phyloP scores from a whole-genome alignment of 2,329 filamentous ascomycete species.

The Coniella lustricola region DNA sequence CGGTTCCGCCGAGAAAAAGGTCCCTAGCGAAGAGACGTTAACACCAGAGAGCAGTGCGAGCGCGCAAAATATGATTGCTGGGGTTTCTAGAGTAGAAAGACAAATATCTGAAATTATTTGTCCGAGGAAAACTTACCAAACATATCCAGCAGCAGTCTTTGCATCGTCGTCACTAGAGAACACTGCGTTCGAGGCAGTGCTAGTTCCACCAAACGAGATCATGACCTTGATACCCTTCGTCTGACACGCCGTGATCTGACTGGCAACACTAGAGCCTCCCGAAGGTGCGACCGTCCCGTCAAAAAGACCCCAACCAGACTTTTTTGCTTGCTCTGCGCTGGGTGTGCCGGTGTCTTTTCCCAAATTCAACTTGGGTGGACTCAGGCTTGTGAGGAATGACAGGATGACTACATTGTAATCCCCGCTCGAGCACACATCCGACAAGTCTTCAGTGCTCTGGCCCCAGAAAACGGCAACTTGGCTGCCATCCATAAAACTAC shows the following conservation, averaged over 20 bases:
- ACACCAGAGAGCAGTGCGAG: no score
- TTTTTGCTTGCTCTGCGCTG: background rate
- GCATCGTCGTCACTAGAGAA: slow-evolving; percentile 1
- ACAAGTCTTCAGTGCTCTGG: slow-evolving; percentile 3
- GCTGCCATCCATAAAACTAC: background rate
- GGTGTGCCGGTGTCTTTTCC: slow-evolving; percentile 10
- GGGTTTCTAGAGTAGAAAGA: no score
- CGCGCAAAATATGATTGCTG: no score
- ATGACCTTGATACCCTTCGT: slow-evolving; percentile 6
- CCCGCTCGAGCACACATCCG: slow-evolving; percentile 6
- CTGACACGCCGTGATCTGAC: slow-evolving; percentile 7
- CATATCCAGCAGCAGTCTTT: slow-evolving; percentile 4
- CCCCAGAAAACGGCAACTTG: slow-evolving; percentile 7
- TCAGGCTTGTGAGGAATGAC: slow-evolving; percentile 8
- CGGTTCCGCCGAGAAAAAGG: slow-evolving; percentile 8
- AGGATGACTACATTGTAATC: slow-evolving; percentile 11
- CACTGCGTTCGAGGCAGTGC: background rate
- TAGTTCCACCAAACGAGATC: slow-evolving; percentile 12
- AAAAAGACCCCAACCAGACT: slow-evolving; percentile 5
- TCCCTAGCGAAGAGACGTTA: slow-evolving; percentile 4
- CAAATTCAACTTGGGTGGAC: slow-evolving; percentile 10
- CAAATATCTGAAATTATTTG: background rate
- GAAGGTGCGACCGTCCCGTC: slow-evolving; percentile 1
- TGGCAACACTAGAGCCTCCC: slow-evolving; percentile 5
- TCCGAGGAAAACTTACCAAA: slow-evolving; percentile 4